Conservation (phyloP, 106 monocot genomes). For the Chionographis japonica region DNA sequence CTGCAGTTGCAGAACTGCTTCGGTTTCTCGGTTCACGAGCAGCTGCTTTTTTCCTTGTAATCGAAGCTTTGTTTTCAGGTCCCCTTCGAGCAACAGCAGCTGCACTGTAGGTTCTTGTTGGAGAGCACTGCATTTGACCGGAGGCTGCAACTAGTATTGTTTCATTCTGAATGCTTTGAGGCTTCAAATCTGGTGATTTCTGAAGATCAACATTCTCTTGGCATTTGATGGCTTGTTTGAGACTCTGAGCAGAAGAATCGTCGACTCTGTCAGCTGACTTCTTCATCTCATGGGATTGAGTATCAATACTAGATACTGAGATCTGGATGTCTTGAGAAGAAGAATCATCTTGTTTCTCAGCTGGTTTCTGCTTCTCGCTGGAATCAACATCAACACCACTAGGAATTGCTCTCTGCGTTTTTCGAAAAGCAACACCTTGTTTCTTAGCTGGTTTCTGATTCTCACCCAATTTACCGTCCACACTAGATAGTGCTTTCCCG, state of each 20-base stretch:
- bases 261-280: conserved; percentile 6
- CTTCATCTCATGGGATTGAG: conserved; percentile 10
- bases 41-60: conserved; percentile 69
- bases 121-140: conserved; percentile 12
- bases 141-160: conserved; percentile 7
- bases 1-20: conserved; percentile 40
- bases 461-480: conserved; percentile 1
- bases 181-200: not conserved
- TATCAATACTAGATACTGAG: not conserved
- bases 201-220: conserved; percentile 8
- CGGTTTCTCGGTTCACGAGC: conserved; percentile 66
- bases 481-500: not conserved
- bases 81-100: conserved; percentile 29
- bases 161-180: conserved; percentile 16
- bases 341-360: conserved; percentile 4
- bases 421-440: not conserved
- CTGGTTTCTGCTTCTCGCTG: conserved; percentile 3
- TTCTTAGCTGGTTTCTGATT: conserved; percentile 15
- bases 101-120: conserved; percentile 13
- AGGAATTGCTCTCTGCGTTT: not conserved
- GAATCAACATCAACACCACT: not conserved
- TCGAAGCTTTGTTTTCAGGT: conserved; percentile 44
- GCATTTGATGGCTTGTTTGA: conserved; percentile 9
- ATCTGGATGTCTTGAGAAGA: not conserved
- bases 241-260: conserved; percentile 6